Evolutionary conservation across 2,329 filamentous ascomycete species (phyloP).

Genomic region (Plenodomus tracheiphilus): DNA sequence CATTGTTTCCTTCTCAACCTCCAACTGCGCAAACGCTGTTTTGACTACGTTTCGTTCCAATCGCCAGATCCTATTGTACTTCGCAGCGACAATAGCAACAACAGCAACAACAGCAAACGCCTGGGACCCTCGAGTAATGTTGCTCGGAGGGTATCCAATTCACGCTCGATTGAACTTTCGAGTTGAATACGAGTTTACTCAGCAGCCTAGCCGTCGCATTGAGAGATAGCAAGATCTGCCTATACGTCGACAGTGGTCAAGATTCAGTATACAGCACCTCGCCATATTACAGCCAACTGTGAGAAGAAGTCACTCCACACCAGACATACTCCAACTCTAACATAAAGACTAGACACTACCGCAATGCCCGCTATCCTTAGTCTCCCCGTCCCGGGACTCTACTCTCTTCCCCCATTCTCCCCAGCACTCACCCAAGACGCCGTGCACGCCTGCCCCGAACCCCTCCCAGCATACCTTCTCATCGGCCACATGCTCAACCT

Average conservation of each 20-base stretch:
- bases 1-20: neutral
- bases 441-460: constrained; percentile 7
- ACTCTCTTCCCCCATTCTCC: constrained; percentile 7
- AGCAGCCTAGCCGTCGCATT: no score
- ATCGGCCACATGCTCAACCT: constrained; percentile 24
- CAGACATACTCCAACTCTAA: no score
- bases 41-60: neutral
- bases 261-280: no score
- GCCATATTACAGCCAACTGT: no score
- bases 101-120: constrained; percentile 10
- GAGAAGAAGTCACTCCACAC: no score
- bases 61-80: constrained; percentile 1
- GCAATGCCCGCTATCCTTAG: neutral
- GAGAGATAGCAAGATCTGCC: no score
- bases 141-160: constrained; percentile 10
- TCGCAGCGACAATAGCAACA: constrained; percentile 3
- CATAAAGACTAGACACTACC: neutral
- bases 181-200: no score
- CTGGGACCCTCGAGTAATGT: constrained; percentile 7
- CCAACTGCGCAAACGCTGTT: neutral
- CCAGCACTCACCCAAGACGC: constrained; percentile 18
- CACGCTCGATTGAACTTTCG: constrained; percentile 5
- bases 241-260: no score
- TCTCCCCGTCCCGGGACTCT: neutral
- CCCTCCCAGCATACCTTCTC: constrained; percentile 16